Evolutionary conservation across 202 grass and related monocot species (phyloP).

Genomic region (Thinopyrum obtusiflorum): DNA sequence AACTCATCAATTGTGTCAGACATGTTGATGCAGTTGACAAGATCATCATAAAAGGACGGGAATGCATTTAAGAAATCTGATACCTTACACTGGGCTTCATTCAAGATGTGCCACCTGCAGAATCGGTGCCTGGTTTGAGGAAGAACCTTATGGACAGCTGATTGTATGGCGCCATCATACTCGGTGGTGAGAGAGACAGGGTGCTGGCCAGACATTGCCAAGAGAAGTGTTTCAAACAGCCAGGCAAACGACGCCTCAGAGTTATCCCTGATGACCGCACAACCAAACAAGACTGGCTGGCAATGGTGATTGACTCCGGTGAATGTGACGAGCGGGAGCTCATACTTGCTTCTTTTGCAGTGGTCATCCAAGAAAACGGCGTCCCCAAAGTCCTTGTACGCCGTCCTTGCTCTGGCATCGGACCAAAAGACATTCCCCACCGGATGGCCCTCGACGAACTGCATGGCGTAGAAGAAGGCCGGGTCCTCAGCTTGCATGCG

Average conservation of each 20-base stretch:
- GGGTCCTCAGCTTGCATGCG: constrained; percentile 82
- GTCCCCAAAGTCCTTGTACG: constrained; percentile 87
- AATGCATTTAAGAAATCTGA: constrained; percentile 52
- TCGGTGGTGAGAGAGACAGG: constrained; percentile 71
- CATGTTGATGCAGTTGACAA: constrained; percentile 57
- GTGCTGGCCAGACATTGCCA: constrained; percentile 78
- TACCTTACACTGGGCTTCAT: constrained; percentile 52
- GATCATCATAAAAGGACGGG: constrained; percentile 63
- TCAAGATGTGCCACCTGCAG: constrained; percentile 66
- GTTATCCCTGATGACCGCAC: constrained; percentile 69
- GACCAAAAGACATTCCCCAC: constrained; percentile 88
- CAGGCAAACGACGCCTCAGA: constrained; percentile 83
- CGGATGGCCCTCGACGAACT: constrained; percentile 83
- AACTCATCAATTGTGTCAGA: constrained; percentile 72
- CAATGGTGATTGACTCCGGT: constrained; percentile 90
- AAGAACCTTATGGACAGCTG: constrained; percentile 65
- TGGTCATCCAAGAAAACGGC: constrained; percentile 66
- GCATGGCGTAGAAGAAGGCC: constrained; percentile 93
- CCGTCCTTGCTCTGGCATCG: constrained; percentile 63
- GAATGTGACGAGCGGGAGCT: constrained; percentile 72
- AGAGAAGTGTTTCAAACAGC: constrained; percentile 83
- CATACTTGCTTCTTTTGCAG: constrained; percentile 66
- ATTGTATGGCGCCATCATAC: constrained; percentile 45
- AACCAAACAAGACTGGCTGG: constrained; percentile 82
- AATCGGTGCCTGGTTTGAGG: constrained; percentile 65